phyloP scores from a whole-genome alignment of 441 rosid genomes.

The Populus tomentosa region DNA sequence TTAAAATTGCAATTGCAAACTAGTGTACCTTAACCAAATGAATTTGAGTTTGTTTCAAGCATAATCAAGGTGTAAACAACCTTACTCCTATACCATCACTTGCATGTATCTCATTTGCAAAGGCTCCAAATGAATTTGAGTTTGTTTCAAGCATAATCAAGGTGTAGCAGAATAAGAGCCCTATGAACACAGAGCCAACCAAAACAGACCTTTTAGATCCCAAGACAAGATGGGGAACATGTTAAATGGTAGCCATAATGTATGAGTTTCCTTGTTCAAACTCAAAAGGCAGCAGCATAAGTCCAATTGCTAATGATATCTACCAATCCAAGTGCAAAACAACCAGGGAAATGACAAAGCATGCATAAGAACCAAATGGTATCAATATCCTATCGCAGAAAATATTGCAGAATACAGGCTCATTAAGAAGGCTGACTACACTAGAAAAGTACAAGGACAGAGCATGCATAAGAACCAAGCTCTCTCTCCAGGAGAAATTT shows the following conservation, averaged over 20 bases:
- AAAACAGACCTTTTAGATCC: neutral
- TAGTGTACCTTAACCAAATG: no score
- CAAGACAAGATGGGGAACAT: neutral
- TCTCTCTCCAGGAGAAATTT: neutral
- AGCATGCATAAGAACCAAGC: neutral
- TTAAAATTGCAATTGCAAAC: no score
- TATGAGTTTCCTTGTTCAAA: no score
- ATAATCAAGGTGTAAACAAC: neutral
- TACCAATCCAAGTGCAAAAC: neutral
- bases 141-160: no score
- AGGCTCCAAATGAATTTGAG: no score
- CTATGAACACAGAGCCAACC: neutral
- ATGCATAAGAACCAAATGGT: neutral
- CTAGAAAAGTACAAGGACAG: neutral
- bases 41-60: no score
- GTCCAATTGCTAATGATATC: neutral
- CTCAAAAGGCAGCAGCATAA: no score
- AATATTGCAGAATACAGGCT: neutral
- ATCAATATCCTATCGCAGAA: neutral
- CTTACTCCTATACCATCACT: neutral
- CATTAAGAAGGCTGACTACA: neutral
- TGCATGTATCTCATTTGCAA: no score
- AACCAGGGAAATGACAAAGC: neutral
- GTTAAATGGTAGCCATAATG: no score
- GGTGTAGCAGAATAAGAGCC: neutral